These are phyloP conservation scores for Xylaria sp. DNA, from an alignment of 2,329 filamentous ascomycete genomes.

Conservation along the genomic window DNA sequence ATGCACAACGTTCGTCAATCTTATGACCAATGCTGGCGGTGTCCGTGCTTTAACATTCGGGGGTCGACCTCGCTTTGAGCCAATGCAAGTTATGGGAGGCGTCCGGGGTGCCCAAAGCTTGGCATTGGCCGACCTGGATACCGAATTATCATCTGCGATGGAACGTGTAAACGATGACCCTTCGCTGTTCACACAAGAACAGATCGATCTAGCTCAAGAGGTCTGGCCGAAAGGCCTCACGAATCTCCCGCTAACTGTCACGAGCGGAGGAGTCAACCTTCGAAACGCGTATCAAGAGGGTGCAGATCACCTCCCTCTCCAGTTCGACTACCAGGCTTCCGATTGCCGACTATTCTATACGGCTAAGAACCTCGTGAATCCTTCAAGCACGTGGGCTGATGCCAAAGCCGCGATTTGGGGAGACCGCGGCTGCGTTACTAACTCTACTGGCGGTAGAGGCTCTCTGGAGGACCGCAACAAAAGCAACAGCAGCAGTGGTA, in stretches of 20 bases:
- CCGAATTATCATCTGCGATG: neutral
- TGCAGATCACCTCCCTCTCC: constrained; percentile 26
- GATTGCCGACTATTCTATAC: constrained; percentile 63
- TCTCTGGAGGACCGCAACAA: constrained; percentile 10
- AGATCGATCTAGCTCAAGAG: neutral
- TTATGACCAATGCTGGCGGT: constrained; percentile 23
- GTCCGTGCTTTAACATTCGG: constrained; percentile 24
- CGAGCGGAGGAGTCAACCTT: constrained; percentile 23
- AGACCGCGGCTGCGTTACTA: constrained; percentile 51
- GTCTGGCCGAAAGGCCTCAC: constrained; percentile 6
- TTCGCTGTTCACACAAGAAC: constrained; percentile 13
- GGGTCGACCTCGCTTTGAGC: constrained; percentile 22
- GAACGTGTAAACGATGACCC: neutral
- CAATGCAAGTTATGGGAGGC: constrained; percentile 34
- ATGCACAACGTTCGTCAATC: constrained; percentile 28
- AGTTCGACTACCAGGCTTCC: constrained; percentile 36
- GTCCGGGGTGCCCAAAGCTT: constrained; percentile 20
- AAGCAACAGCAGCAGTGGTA: neutral
- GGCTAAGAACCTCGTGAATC: constrained; percentile 54
- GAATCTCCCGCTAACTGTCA: constrained; percentile 4
- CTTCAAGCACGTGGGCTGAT: constrained; percentile 56
- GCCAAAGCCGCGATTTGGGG: constrained; percentile 53
- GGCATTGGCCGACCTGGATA: constrained; percentile 2
- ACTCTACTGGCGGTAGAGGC: constrained; percentile 29
- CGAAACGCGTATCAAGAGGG: constrained; percentile 26